phyloP scores from a whole-genome alignment of 768 basidiomycete genomes.

The Suillus sp. region DNA sequence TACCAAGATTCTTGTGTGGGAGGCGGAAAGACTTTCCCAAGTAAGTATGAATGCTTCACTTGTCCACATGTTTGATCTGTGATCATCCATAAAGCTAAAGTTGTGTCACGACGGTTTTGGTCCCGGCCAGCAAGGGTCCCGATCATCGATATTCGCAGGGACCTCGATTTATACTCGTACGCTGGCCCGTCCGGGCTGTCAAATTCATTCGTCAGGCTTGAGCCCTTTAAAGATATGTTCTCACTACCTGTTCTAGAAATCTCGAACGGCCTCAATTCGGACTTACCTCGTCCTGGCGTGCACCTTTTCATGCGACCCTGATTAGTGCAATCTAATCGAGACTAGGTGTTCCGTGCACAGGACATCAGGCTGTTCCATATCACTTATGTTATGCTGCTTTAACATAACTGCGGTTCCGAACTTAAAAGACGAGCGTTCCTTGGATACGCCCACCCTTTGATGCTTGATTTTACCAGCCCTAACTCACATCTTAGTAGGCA shows the following conservation, averaged over 20 bases:
- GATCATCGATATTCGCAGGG: not conserved
- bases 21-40: not conserved
- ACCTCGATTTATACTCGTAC: not conserved
- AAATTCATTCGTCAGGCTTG: not conserved
- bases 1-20: not conserved
- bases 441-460: conserved; percentile 1
- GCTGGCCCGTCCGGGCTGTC: not conserved
- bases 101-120: not conserved
- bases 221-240: not conserved
- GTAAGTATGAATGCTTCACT: not conserved
- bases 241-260: not conserved
- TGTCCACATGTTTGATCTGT: not conserved
- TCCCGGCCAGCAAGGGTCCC: not conserved
- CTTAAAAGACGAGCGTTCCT: not conserved
- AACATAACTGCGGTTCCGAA: not conserved
- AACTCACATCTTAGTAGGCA: not conserved
- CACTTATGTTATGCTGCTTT: not conserved
- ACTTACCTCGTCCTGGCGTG: not conserved
- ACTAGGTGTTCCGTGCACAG: not conserved
- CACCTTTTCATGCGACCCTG: not conserved
- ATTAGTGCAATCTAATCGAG: not conserved
- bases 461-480: not conserved
- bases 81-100: not conserved
- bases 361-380: not conserved
- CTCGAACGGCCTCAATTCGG: not conserved